Percentiles rank a stretch among this genome's conserved stretches.
Conservation (phyloP, 1,284 basidiomycete genomes). For the Cryptococcus depauperatus region DNA sequence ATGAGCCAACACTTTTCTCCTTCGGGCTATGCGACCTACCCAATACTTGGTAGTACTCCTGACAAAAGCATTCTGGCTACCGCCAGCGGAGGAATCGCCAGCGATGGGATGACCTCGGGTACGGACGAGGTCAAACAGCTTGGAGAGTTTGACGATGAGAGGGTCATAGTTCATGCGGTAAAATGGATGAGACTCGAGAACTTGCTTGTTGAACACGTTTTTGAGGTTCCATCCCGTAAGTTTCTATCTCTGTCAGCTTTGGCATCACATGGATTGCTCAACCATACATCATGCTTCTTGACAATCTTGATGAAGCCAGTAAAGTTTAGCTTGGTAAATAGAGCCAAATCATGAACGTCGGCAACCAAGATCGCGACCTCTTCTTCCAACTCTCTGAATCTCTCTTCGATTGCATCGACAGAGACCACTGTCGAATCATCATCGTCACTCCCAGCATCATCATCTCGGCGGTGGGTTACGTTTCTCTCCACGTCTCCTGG, state of each 20-base stretch:
- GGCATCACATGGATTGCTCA: not conserved
- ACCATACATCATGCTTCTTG: conserved; percentile 73
- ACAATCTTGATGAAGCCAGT: conserved; percentile 99
- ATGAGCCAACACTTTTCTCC: not conserved
- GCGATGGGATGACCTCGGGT: conserved; percentile 90
- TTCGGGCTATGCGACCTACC: conserved; percentile 50
- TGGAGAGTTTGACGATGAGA: conserved; percentile 93
- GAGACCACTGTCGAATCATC: conserved; percentile 49
- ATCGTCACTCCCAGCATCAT: conserved; percentile 54
- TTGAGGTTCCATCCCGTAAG: conserved; percentile 54
- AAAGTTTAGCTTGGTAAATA: conserved; percentile 92
- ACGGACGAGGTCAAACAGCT: conserved; percentile 89
- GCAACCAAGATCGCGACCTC: conserved; percentile 93
- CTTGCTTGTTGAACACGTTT: conserved; percentile 67
- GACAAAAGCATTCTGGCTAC: conserved; percentile 92
- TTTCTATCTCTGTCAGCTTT: conserved; percentile 43
- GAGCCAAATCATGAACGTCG: conserved; percentile 93
- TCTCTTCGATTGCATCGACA: conserved; percentile 72
- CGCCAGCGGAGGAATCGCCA: conserved; percentile 89
- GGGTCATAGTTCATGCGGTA: conserved; percentile 63
- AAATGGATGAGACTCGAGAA: conserved; percentile 90
- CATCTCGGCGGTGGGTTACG: conserved; percentile 49
- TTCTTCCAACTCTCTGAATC: conserved; percentile 84
- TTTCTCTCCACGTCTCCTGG: conserved; percentile 31
- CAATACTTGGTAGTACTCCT: conserved; percentile 98